Evolutionary conservation across 2,329 filamentous ascomycete genomes (phyloP).

Genomic region (Talaromyces sp.): DNA sequence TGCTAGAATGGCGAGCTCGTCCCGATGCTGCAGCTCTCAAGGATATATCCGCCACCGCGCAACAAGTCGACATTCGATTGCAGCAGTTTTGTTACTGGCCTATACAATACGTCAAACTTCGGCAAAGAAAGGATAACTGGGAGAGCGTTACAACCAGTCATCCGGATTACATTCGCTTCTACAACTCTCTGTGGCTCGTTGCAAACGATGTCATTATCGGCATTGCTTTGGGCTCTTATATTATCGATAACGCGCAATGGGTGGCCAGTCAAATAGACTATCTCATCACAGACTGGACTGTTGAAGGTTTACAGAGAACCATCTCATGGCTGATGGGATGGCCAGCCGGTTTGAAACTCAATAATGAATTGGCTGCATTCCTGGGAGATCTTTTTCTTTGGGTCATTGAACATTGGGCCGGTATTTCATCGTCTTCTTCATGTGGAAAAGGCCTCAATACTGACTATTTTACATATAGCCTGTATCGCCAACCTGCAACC

Average conservation of each 20-base stretch:
- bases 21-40: constrained; percentile 82
- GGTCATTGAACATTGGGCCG: constrained; percentile 98
- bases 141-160: constrained; percentile 92
- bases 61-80: constrained; percentile 93
- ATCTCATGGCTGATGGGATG: constrained; percentile 95
- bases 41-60: constrained; percentile 92
- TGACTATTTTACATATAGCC: constrained; percentile 44
- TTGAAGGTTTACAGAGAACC: constrained; percentile 80
- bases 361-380: constrained; percentile 89
- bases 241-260: constrained; percentile 87
- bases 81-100: constrained; percentile 99
- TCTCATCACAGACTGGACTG: constrained; percentile 75
- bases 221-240: constrained; percentile 92
- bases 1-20: constrained; percentile 81
- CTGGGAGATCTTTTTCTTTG: constrained; percentile 93
- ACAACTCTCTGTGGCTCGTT: constrained; percentile 97
- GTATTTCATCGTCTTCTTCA: constrained; percentile 47
- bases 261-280: constrained; percentile 76
- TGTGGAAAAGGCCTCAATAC: background rate
- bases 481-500: constrained; percentile 77
- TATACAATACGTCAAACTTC: constrained; percentile 87
- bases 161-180: constrained; percentile 97
- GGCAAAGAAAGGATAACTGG: constrained; percentile 89
- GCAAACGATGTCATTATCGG: constrained; percentile 98
- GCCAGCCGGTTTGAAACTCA: constrained; percentile 92